Evolutionary conservation across 2,329 filamentous ascomycete genomes (phyloP), one percentile per base, ranked within the genome.

Genomic region (Metarhizium rileyi): DNA sequence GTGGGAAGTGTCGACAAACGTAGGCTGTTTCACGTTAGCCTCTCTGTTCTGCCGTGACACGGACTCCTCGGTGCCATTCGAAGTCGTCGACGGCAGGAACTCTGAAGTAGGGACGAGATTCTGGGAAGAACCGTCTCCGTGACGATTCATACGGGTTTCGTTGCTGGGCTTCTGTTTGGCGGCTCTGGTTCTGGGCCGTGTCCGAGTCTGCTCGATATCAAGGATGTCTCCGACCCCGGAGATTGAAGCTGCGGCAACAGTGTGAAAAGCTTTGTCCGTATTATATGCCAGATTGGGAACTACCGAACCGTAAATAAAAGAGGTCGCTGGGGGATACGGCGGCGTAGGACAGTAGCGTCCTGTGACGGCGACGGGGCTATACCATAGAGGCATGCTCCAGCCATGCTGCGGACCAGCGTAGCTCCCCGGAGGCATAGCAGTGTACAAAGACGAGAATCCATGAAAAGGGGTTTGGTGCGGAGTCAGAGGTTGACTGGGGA

Each of bases 341-440:
- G 36, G 27, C 28, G 51, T 52, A 46, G 41, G 45, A 50, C 28
- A 52, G 36, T 35, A 44, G 48, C 8, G 26, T 30, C 22, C 48
- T 50, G 48, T 22, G 27, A 52, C 41, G 27, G 25, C 22, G 33
- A 42, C 45, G 14, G 35, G 41, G 46, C 48, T 52, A 46, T 48
- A 48, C 48, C 44, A 46, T 40, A 41, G 40, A 42, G 41, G 48
- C 41, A 47, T 28, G 35, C 40, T 43, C 48, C 48, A 50, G 25
- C 33, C 16, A 8, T 36, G 51, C 44, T 43, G 36, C 42, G 48
- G 38, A 41, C 7, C 35, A 27, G 14, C 45, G 14, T 25, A 20
- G 22, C 14, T 48, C 22, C 25, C 28, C 41, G 48, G 27, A 33
- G 12, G 45, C 20, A 40, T 30, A 18, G 9, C 22, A 20, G 42